Percentiles rank a stretch among this genome's conserved stretches.
phyloP scores from a whole-genome alignment of 192 early-diverging fungal genomes.

The Coemansia guatemalensis region DNA sequence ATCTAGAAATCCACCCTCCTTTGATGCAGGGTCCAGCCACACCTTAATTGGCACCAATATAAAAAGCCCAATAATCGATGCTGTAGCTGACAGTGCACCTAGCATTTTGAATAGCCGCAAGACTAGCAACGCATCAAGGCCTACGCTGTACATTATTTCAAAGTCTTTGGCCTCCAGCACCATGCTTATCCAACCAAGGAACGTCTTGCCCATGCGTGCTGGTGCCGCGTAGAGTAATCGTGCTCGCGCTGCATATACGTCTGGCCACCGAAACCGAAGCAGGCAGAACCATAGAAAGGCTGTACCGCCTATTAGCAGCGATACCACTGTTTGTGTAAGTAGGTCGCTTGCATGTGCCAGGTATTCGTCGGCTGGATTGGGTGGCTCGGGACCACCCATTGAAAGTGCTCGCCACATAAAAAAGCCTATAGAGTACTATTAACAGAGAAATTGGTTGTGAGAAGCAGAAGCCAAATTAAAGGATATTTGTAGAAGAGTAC shows the following conservation, averaged over 20 bases:
- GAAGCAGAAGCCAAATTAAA: not conserved
- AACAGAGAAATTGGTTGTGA: not conserved
- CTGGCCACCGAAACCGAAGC: constrained; percentile 55
- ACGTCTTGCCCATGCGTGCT: constrained; percentile 42
- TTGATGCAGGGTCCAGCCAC: constrained; percentile 13
- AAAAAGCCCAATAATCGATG: constrained; percentile 28
- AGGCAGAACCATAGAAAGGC: constrained; percentile 52
- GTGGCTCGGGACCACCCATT: not conserved
- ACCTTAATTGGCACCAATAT: constrained; percentile 48
- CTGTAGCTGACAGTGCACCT: constrained; percentile 24
- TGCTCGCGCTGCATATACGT: constrained; percentile 52
- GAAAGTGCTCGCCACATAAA: not conserved
- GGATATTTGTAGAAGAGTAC: not conserved
- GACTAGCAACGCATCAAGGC: constrained; percentile 51
- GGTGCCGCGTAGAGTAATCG: constrained; percentile 50
- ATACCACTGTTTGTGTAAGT: constrained; percentile 49
- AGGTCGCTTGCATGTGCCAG: constrained; percentile 51
- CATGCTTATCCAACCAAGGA: constrained; percentile 51
- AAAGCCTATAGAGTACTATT: not conserved
- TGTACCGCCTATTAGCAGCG: constrained; percentile 36
- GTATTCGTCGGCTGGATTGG: constrained; percentile 39
- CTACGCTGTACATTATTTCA: constrained; percentile 50
- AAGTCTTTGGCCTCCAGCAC: constrained; percentile 43
- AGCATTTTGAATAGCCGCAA: constrained; percentile 54
- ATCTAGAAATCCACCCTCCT: not conserved